These are phyloP conservation scores for Sclerotinia sclerotiorum DNA, from an alignment of 2,329 filamentous ascomycete species.

Conservation along the genomic window DNA sequence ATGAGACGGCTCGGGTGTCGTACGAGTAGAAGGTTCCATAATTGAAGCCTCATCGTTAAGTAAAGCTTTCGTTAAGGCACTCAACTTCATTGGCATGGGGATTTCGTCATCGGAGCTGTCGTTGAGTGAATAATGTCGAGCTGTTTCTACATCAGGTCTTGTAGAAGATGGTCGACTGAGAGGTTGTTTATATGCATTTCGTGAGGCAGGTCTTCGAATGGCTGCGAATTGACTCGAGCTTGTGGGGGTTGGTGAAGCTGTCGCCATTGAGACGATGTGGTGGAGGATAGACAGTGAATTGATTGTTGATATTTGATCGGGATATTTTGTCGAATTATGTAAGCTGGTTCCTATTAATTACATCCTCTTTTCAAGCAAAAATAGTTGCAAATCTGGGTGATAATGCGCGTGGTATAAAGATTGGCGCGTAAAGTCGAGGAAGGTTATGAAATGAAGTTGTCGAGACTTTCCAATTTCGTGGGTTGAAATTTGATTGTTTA, in stretches of 20 bases:
- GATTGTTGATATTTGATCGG: slow-evolving; percentile 22
- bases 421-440: slow-evolving; percentile 3
- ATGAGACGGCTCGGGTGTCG: slow-evolving; percentile 29
- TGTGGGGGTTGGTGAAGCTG: slow-evolving; percentile 56
- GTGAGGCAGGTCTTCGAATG: slow-evolving; percentile 52
- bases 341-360: slow-evolving; percentile 31
- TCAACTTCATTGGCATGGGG: slow-evolving; percentile 84
- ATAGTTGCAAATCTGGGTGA: slow-evolving; percentile 27
- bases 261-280: slow-evolving; percentile 46
- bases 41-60: slow-evolving; percentile 58
- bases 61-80: slow-evolving; percentile 84
- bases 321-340: slow-evolving; percentile 22
- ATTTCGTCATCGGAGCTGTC: slow-evolving; percentile 96
- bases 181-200: slow-evolving; percentile 55
- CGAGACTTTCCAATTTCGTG: background rate
- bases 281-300: background rate
- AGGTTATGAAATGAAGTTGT: slow-evolving; percentile 1
- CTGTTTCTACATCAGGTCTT: slow-evolving; percentile 31
- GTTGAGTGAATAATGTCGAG: slow-evolving; percentile 56
- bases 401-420: slow-evolving; percentile 33
- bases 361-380: slow-evolving; percentile 26
- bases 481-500: slow-evolving; percentile 13
- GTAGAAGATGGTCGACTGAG: slow-evolving; percentile 46
- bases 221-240: slow-evolving; percentile 49
- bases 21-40: slow-evolving; percentile 31